Evolutionary conservation across 441 rosid genomes (phyloP).

Genomic region (Mallotus repandus): DNA sequence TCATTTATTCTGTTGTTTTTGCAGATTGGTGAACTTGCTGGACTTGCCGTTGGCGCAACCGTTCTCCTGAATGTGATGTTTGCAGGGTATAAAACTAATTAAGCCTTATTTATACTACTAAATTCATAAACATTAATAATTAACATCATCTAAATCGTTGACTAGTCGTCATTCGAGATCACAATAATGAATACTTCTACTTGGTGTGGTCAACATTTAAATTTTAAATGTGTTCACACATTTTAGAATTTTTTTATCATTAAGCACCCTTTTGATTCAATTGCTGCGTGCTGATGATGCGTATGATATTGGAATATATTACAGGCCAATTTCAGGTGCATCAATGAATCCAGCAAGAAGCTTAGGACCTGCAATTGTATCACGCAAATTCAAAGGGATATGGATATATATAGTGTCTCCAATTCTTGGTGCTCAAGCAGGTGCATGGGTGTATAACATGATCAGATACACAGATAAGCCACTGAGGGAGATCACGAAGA

Average conservation of each 20-base stretch:
- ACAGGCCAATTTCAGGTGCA: slow-evolving; percentile 82
- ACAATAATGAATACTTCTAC: background rate
- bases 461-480: slow-evolving; percentile 84
- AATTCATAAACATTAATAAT: background rate
- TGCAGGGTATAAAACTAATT: slow-evolving; percentile 55
- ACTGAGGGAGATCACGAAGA: slow-evolving; percentile 69
- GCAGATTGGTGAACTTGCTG: slow-evolving; percentile 91
- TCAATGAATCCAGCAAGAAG: slow-evolving; percentile 95
- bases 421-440: slow-evolving; percentile 64
- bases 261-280: background rate
- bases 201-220: background rate
- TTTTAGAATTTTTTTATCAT: background rate
- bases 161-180: background rate
- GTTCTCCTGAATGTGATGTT: slow-evolving; percentile 82
- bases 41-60: slow-evolving; percentile 85
- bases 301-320: background rate
- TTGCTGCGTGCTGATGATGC: background rate
- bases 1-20: background rate
- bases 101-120: background rate
- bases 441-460: slow-evolving; percentile 73
- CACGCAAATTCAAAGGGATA: slow-evolving; percentile 43
- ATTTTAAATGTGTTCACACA: background rate
- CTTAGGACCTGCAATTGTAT: slow-evolving; percentile 80
- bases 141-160: background rate
- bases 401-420: slow-evolving; percentile 74